Conservation (phyloP, 352 stramenopile genomes). For the Phytophthora constricta region DNA sequence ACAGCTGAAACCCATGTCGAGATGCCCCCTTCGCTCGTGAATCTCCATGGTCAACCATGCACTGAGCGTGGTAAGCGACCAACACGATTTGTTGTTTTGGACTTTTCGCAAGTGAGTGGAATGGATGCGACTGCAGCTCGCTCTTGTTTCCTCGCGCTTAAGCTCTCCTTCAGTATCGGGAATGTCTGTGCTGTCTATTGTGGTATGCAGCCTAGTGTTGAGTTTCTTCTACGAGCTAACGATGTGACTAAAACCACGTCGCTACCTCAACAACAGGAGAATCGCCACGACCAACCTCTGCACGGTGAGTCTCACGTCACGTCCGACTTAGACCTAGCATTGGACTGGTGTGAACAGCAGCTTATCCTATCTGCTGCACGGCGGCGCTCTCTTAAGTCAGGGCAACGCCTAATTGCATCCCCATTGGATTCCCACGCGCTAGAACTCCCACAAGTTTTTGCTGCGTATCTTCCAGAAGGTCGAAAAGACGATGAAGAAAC, state of each 20-base stretch:
- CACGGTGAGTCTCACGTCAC: slow-evolving; percentile 44
- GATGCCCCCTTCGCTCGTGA: slow-evolving; percentile 37
- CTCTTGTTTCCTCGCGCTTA: slow-evolving; percentile 74
- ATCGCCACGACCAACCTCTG: slow-evolving; percentile 9
- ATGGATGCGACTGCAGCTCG: slow-evolving; percentile 80
- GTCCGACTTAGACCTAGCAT: slow-evolving; percentile 54
- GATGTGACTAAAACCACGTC: slow-evolving; percentile 41
- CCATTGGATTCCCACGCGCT: slow-evolving; percentile 40
- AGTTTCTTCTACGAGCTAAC: slow-evolving; percentile 66
- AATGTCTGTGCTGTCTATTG: slow-evolving; percentile 67
- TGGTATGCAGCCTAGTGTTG: slow-evolving; percentile 59
- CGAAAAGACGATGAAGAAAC: slow-evolving; percentile 20
- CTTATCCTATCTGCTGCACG: slow-evolving; percentile 54
- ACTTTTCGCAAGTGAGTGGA: slow-evolving; percentile 74
- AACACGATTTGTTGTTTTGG: slow-evolving; percentile 6
- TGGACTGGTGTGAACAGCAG: slow-evolving; percentile 75
- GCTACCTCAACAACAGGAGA: neutral
- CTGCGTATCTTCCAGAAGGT: slow-evolving; percentile 44
- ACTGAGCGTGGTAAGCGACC: neutral
- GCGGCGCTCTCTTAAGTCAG: slow-evolving; percentile 46
- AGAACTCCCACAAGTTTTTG: slow-evolving; percentile 49
- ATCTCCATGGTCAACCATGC: slow-evolving; percentile 50
- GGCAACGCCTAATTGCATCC: slow-evolving; percentile 25
- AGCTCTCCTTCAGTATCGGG: slow-evolving; percentile 61
- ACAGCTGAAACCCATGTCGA: slow-evolving; percentile 15